Percentiles rank a stretch among this genome's conserved stretches.
phyloP scores from a whole-genome alignment of 2,329 filamentous ascomycete genomes.

The Penicillium sp. region DNA sequence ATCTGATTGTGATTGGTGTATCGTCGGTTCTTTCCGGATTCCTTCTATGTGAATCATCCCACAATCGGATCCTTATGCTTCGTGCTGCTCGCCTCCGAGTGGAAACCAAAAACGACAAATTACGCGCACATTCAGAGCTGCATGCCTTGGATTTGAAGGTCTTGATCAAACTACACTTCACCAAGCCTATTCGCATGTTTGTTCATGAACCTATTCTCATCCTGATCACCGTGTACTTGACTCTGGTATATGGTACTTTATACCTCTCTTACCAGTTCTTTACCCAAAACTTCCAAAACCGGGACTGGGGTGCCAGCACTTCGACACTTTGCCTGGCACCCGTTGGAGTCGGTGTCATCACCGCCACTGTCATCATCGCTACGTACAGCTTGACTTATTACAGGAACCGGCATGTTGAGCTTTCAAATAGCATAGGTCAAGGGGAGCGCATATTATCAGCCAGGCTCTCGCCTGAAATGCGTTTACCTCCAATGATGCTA shows the following conservation, averaged over 20 bases:
- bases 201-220: slow-evolving; percentile 29
- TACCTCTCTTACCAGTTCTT: slow-evolving; percentile 32
- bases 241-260: slow-evolving; percentile 33
- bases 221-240: slow-evolving; percentile 30
- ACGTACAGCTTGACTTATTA: too few species aligned
- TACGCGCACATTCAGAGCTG: too few species aligned
- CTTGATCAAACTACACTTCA: slow-evolving; percentile 9
- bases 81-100: not conserved
- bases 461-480: slow-evolving; percentile 40
- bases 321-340: too few species aligned
- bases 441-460: too few species aligned
- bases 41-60: not conserved
- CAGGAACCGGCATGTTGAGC: too few species aligned
- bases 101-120: not conserved
- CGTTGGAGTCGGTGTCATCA: not conserved
- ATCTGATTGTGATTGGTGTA: not conserved
- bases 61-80: not conserved
- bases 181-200: slow-evolving; percentile 29
- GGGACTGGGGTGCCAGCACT: not conserved
- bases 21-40: not conserved
- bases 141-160: not conserved
- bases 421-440: too few species aligned
- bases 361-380: too few species aligned
- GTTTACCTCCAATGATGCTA: slow-evolving; percentile 48
- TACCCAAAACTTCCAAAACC: slow-evolving; percentile 29